phyloP scores from a whole-genome alignment of 2,329 filamentous ascomycete species.

The Phialophora tarda region DNA sequence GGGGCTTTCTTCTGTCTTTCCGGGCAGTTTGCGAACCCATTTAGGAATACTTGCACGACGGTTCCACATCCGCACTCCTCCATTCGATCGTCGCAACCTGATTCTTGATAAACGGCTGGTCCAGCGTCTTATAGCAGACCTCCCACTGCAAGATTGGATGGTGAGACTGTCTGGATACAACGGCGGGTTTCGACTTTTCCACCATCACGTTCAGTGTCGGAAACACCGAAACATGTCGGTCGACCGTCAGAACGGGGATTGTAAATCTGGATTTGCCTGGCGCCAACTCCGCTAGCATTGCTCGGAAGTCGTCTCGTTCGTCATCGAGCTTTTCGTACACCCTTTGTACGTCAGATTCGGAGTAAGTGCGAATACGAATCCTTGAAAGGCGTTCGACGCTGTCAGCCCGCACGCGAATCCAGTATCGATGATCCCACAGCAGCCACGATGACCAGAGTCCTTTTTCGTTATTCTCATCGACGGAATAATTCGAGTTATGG shows the following conservation, averaged over 20 bases:
- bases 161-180: background rate
- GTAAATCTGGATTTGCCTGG: slow-evolving; percentile 37
- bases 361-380: slow-evolving; percentile 30
- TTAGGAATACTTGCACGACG: background rate
- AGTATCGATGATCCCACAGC: slow-evolving; percentile 37
- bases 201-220: slow-evolving; percentile 33
- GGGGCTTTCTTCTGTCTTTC: background rate
- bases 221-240: slow-evolving; percentile 29
- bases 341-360: slow-evolving; percentile 18
- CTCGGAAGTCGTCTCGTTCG: slow-evolving; percentile 13
- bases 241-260: slow-evolving; percentile 31
- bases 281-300: slow-evolving; percentile 25
- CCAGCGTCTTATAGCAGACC: slow-evolving; percentile 29
- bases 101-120: slow-evolving; percentile 22
- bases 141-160: slow-evolving; percentile 28
- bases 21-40: background rate
- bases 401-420: slow-evolving; percentile 30
- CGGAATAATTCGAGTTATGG: no score
- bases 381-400: slow-evolving; percentile 16
- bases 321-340: slow-evolving; percentile 16
- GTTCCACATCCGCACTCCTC: background rate
- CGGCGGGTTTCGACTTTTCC: background rate
- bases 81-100: slow-evolving; percentile 23
- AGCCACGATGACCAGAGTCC: slow-evolving; percentile 29
- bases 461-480: background rate